Evolutionary conservation across 352 stramenopile genomes (phyloP), one percentile per base, ranked within the genome.

Genomic region (Thraustochytrium sp.): DNA sequence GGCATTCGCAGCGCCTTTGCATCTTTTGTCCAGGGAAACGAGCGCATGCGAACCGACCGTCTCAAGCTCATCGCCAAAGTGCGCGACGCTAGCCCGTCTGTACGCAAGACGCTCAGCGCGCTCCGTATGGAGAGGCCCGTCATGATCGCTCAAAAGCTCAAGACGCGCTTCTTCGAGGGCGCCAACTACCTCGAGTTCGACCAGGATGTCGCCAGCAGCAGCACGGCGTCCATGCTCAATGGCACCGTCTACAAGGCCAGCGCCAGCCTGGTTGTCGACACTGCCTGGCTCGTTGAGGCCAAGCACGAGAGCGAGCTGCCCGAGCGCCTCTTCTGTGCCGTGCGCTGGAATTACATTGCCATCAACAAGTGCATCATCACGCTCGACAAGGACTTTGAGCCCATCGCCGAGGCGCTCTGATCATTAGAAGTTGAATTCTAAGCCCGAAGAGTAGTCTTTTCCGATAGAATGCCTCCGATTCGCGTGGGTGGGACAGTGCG

Each of bases 61-160:
- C 68, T 80, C 5, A 80, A 80, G 31, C 26, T 80, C 23, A 11
- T 80, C 9, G 31, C 40, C 46, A 80, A 80, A 37, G 51, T 80
- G 23, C 48, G 68, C 34, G 68, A 51, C 21, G 68, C 36, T 4
- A 11, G 23, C 44, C 3, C 68, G 0, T 61, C 68, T 13, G 46
- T 80, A 18, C 29, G 53, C 4, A 68, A 63, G 51, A 55, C 68
- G 37, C 18, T 80, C 2, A 34, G n/a, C 31, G 26, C 40, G 18
- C 29, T 80, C 5, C n/a, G 53, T 18, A 5, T 31, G 0, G 68
- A 80, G n/a, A 44, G 40, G 18, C 68, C 68, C 34, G 68, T 80
- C 3, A 18, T 80, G 4, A 44, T 80, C 23, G 68, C 68, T 5
- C 26, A 34, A 16, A 80, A 75, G 31, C 49, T 80, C n/a, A 21